Evolutionary conservation across 495 filamentous ascomycete species (phyloP), one percentile per base, ranked within the genome.

Genomic region (Mytilinidion resinicola): DNA sequence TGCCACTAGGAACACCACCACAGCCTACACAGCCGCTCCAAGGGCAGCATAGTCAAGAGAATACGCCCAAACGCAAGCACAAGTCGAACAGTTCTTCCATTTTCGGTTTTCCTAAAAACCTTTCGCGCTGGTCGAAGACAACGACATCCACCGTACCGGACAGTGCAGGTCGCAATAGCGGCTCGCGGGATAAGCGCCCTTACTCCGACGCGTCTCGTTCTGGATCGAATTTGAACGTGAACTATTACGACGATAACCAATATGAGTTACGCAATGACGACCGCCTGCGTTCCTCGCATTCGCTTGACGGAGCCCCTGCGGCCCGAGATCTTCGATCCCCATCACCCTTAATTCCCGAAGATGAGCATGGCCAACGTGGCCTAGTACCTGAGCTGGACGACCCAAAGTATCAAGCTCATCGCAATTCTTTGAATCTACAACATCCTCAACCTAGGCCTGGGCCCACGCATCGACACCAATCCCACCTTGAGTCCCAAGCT

Each of bases 111-210:
- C 89, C 90, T 21, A 95, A 91, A 72, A 57, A 33, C 17, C 88
- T 96, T 58, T 97, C 95, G 11, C 84, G 93, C 34, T 99, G 93
- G 93, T 96, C 92, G 4, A 91, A 93, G 72, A 96, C 93, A 19
- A 97, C 93, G 4, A 80, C 91, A 20, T 93, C 95, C 2, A 86
- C 86, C n/a, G 80, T 78, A 62, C 53, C 70, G 49, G 62, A 74
- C 54, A 61, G 81, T 61, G 76, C 77, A 48, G 74, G 76, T 61
- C 76, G 80, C 57, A 78, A 76, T 63, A 82, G 75, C 66, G 66
- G 65, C 15, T 59, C 56, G 3, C 75, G 75, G 39, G 77, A 78
- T 51, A 75, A 80, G 51, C 77, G 77, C 14, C 76, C 80, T 14
- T 74, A 73, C 41, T 85, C 81, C 11, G 78, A 80, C 48, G 71